Percentiles rank a stretch among this genome's conserved stretches.
Evolutionary conservation across 2,329 filamentous ascomycete genomes (phyloP).

Genomic region (Zasmidium cellare): DNA sequence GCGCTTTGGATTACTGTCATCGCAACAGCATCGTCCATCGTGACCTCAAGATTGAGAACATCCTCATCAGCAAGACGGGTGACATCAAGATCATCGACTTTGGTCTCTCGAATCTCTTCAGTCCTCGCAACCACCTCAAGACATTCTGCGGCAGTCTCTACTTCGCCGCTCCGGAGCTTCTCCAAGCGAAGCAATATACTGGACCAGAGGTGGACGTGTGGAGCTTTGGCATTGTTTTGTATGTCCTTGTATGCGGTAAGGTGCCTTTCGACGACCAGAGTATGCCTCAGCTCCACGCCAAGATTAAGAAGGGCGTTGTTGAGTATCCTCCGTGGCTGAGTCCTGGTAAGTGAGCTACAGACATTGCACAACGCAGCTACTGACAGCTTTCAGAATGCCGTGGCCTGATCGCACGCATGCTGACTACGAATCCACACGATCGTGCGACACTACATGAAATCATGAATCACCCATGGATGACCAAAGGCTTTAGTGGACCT

Average conservation of each 20-base stretch:
- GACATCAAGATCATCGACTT: conserved; percentile 99
- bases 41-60: conserved; percentile 98
- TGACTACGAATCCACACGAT: conserved; percentile 88
- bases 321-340: conserved; percentile 95
- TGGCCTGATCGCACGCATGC: conserved; percentile 88
- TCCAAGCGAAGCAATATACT: conserved; percentile 91
- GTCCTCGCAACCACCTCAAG: conserved; percentile 80
- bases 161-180: conserved; percentile 90
- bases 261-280: conserved; percentile 99
- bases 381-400: conserved; percentile 71
- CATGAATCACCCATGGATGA: conserved; percentile 94
- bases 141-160: conserved; percentile 98
- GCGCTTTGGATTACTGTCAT: conserved; percentile 95
- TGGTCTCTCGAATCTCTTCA: conserved; percentile 92
- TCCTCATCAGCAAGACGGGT: conserved; percentile 96
- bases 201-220: conserved; percentile 96
- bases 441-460: conserved; percentile 87
- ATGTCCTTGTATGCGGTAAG: conserved; percentile 95
- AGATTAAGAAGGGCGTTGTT: conserved; percentile 95
- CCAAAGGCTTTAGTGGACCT: conserved; percentile 80
- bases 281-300: conserved; percentile 96
- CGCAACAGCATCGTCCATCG: conserved; percentile 97
- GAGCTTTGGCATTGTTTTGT: conserved; percentile 98
- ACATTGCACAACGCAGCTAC: conserved; percentile 1
- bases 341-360: conserved; percentile 63